Percentiles rank a stretch among this genome's conserved stretches.
phyloP scores from a whole-genome alignment of 2,329 filamentous ascomycete genomes.

The Sarocladium kiliense region DNA sequence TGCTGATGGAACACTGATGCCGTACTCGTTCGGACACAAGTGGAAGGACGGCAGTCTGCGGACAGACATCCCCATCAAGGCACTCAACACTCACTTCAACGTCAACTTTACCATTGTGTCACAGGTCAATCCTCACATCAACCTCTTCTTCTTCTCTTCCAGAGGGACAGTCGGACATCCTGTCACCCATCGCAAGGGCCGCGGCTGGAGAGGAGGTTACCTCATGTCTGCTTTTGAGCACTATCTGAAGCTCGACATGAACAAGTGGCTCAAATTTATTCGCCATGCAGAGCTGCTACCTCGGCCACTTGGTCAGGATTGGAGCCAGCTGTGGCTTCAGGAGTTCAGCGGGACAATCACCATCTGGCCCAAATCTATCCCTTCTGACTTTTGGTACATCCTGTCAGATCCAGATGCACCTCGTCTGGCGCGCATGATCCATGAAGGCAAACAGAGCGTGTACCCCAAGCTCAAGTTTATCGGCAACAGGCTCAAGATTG shows the following conservation, averaged over 20 bases:
- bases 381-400: constrained; percentile 80
- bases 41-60: constrained; percentile 97
- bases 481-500: constrained; percentile 78
- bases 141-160: constrained; percentile 97
- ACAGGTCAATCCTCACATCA: constrained; percentile 94
- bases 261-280: constrained; percentile 95
- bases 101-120: constrained; percentile 92
- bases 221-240: constrained; percentile 88
- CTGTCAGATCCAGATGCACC: constrained; percentile 74
- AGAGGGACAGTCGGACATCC: constrained; percentile 87
- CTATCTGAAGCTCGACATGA: constrained; percentile 92
- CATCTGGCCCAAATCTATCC: constrained; percentile 81
- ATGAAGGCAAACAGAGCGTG: constrained; percentile 80
- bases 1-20: constrained; percentile 67
- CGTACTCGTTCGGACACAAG: constrained; percentile 96
- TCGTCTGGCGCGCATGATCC: constrained; percentile 80
- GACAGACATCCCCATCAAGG: constrained; percentile 92
- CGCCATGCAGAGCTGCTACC: constrained; percentile 89
- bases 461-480: constrained; percentile 94
- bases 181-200: constrained; percentile 87
- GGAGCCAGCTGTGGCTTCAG: constrained; percentile 95
- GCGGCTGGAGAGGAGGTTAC: constrained; percentile 94
- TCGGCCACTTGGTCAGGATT: constrained; percentile 87
- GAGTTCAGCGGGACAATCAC: constrained; percentile 92
- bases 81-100: constrained; percentile 94